These are phyloP conservation scores for Colletotrichum melonis DNA, from an alignment of 2,329 filamentous ascomycete genomes.

Conservation along the genomic window DNA sequence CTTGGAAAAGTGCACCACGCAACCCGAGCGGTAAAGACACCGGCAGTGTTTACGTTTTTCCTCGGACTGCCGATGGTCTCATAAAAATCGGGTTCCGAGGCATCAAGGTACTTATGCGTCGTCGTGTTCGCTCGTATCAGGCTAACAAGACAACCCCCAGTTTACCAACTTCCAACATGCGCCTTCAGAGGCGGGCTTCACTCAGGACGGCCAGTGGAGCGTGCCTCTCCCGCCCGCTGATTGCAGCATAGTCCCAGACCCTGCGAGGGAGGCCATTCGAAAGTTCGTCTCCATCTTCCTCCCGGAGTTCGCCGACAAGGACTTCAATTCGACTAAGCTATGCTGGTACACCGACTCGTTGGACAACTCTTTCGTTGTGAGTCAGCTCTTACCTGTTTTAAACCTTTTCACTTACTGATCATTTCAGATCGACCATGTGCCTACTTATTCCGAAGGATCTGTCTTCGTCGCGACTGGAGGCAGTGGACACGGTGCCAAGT, in stretches of 20 bases:
- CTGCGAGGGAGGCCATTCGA: conserved; percentile 39
- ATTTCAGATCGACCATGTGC: conserved; percentile 46
- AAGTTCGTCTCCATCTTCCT: conserved; percentile 51
- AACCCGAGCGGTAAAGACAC: conserved; percentile 42
- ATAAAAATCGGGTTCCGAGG: conserved; percentile 46
- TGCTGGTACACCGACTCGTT: conserved; percentile 72
- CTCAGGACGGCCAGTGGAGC: conserved; percentile 46
- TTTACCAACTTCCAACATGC: conserved; percentile 46
- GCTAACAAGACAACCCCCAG: conserved; percentile 41
- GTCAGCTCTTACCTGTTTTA: neutral
- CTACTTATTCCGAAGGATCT: conserved; percentile 42
- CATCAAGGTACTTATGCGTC: conserved; percentile 44
- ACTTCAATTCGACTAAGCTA: conserved; percentile 55
- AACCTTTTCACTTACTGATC: neutral
- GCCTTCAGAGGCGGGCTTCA: conserved; percentile 41
- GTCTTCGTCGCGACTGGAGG: conserved; percentile 49
- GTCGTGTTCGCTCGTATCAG: conserved; percentile 48
- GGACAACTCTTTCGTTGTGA: conserved; percentile 60
- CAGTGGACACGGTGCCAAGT: conserved; percentile 50
- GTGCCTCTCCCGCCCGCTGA: conserved; percentile 42
- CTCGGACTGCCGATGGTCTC: conserved; percentile 38
- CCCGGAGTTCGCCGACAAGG: conserved; percentile 51
- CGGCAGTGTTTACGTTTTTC: conserved; percentile 43
- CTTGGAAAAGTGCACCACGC: conserved; percentile 45
- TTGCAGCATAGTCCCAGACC: conserved; percentile 39